Conservation (phyloP, 108 stramenopile species). For the Cylindrotheca fusiformis region DNA sequence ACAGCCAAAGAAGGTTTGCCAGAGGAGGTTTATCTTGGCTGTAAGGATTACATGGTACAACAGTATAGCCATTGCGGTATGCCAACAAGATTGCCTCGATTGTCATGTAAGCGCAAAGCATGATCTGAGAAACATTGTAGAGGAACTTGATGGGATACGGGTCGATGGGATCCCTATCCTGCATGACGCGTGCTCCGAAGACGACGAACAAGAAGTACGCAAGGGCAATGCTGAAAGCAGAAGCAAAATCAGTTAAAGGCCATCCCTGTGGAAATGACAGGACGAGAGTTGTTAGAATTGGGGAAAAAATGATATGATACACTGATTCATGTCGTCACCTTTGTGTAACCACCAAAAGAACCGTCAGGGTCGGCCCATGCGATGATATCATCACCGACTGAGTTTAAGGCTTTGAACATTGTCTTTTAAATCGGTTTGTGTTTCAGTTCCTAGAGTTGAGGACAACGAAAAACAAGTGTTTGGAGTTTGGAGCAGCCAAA, state of each 20-base stretch:
- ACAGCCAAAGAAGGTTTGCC: conserved; percentile 94
- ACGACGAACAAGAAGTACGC: conserved; percentile 84
- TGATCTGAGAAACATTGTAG: conserved; percentile 98
- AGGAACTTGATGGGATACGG: conserved; percentile 93
- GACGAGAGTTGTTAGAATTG: conserved; percentile 15
- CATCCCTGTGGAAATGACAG: conserved; percentile 54
- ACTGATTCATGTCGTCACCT: conserved; percentile 29
- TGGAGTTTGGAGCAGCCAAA: conserved; percentile 1
- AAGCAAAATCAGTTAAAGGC: conserved; percentile 77
- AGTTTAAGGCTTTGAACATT: conserved; percentile 40
- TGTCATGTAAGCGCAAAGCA: conserved; percentile 99
- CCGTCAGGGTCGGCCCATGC: conserved; percentile 70
- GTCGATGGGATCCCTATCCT: conserved; percentile 64
- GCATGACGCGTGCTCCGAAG: conserved; percentile 75
- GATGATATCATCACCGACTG: conserved; percentile 72
- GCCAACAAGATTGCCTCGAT: conserved; percentile 91
- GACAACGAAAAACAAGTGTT: conserved; percentile 1
- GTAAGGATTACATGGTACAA: conserved; percentile 85
- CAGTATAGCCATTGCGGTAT: conserved; percentile 85
- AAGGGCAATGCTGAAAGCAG: conserved; percentile 74
- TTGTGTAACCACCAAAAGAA: conserved; percentile 61
- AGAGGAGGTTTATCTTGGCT: conserved; percentile 74
- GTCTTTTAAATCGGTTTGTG: no score
- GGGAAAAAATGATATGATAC: background rate
- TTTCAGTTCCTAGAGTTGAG: no score